Base-by-base conservation (phyloP, 441 rosid genomes). In the Cnidoscolus chayamansa region DNA sequence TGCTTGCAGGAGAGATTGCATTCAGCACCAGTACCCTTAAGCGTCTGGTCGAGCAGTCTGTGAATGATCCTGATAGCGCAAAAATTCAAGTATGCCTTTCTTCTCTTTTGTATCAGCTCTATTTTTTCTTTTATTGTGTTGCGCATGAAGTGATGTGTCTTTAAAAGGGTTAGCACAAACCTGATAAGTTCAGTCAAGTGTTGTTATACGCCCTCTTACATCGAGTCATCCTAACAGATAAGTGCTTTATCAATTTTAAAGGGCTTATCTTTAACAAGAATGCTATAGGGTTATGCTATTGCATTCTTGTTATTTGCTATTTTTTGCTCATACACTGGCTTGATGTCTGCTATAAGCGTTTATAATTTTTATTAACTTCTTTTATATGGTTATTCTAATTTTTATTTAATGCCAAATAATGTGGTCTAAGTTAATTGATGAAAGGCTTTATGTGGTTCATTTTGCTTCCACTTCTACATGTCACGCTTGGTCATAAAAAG, bases 1-100 rank as follows among this genome's bases (percentile, higher is more conserved):
- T 96, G 98, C 96, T 94, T 80, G 98, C 99, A 67, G 99, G 90
- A 77, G 99, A 96, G 85, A 87, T 96, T 77, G 99, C 98, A 60
- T 90, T 96, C 76, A 82, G 98, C 81, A 87, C 86, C 12, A 96
- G 99, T 81, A 93, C 98, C 70, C 87, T 96, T 69, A 96, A 96
- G 82, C 98, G 99, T 72, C 80, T 92, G 75, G 85, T 89, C 69
- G 99, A 92, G 79, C 98, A 92, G 80, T 89, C 98, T 63, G 84
- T 56, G 67, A 86, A 88, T 84, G 96, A 94, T 86, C 98, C 98
- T 37, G 94, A 90, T 43, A 80, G 80, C 83, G 88, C 95, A 20
- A 89, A 92, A 83, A 60, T 81, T 76, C 99, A 92, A 79, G 98
- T 96, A 82, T 56, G 48, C 19, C 32, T 67, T 70, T 75, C 65